These are phyloP conservation scores for Urtica urens DNA, from an alignment of 306 rosid species.

Conservation along the genomic window DNA sequence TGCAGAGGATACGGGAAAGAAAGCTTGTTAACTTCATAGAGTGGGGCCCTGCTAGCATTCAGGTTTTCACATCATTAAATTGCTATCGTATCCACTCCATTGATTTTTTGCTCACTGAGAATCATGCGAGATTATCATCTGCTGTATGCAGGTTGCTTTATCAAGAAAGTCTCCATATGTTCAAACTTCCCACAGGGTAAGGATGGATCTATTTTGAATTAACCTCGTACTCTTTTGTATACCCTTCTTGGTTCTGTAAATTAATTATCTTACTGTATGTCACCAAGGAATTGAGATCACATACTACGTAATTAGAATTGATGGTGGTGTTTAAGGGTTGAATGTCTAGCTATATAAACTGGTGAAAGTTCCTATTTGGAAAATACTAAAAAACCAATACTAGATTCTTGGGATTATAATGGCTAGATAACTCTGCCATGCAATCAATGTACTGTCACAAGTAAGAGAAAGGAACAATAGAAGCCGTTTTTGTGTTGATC, in stretches of 20 bases:
- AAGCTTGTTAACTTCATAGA: constrained; percentile 95
- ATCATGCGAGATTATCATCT: constrained; percentile 8
- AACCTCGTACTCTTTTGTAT: constrained; percentile 9
- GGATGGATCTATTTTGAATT: not conserved
- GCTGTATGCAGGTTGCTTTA: constrained; percentile 65
- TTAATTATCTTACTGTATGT: no score
- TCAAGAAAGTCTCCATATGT: constrained; percentile 98
- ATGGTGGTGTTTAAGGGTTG: no score
- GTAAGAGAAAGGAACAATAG: not conserved
- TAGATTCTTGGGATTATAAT: not conserved
- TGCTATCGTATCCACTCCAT: constrained; percentile 10
- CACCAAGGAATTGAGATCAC: no score
- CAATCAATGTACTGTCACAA: not conserved
- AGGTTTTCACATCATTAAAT: constrained; percentile 37
- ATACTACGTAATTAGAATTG: no score
- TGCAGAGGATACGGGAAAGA: constrained; percentile 98
- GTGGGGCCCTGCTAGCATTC: constrained; percentile 99
- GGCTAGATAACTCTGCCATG: not conserved
- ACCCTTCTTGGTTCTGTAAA: no score
- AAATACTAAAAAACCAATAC: not conserved
- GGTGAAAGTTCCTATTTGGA: constrained; percentile 1
- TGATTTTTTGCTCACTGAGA: not conserved
- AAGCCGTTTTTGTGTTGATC: constrained; percentile 13
- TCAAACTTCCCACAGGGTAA: constrained; percentile 92
- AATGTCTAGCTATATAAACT: no score